Conservation (phyloP, 129 eudicot species). For the Pittosporum tobira region DNA sequence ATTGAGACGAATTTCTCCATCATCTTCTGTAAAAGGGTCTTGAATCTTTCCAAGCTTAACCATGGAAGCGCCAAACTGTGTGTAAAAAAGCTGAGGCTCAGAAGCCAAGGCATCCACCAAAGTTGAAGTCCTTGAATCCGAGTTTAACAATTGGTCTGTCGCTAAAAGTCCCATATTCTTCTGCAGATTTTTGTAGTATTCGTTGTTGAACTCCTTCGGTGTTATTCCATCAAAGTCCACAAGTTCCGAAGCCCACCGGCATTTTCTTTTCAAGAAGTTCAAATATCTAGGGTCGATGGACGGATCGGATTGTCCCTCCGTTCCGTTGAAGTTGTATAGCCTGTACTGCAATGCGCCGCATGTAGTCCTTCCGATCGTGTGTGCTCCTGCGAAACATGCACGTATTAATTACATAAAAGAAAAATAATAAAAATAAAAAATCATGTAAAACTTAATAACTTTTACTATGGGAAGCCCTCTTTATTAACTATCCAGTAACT, state of each 20-base stretch:
- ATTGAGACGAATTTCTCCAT: slow-evolving; percentile 47
- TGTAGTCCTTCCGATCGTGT: slow-evolving; percentile 71
- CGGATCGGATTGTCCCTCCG: slow-evolving; percentile 54
- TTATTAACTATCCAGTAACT: too few relatives aligned
- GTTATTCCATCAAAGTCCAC: slow-evolving; percentile 64
- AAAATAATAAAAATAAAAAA: too few relatives aligned
- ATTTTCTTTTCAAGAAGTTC: slow-evolving; percentile 65
- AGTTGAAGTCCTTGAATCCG: slow-evolving; percentile 60
- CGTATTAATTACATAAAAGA: too few relatives aligned
- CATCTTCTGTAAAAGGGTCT: slow-evolving; percentile 27
- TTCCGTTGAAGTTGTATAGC: slow-evolving; percentile 57
- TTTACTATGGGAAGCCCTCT: too few relatives aligned
- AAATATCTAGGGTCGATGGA: slow-evolving; percentile 47
- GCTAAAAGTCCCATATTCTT: slow-evolving; percentile 71
- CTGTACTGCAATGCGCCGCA: slow-evolving; percentile 63
- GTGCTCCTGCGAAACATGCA: slow-evolving; percentile 47
- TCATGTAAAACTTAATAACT: too few relatives aligned
- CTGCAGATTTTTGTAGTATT: slow-evolving; percentile 59
- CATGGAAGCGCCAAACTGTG: slow-evolving; percentile 70
- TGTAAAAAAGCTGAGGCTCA: slow-evolving; percentile 27
- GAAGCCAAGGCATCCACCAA: slow-evolving; percentile 44
- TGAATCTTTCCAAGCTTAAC: slow-evolving; percentile 66
- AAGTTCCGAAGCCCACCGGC: slow-evolving; percentile 61
- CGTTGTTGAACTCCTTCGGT: slow-evolving; percentile 43
- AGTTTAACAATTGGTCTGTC: slow-evolving; percentile 55